phyloP scores from a whole-genome alignment of 2,329 filamentous ascomycete species.

The Sphaceloma murrayae region DNA sequence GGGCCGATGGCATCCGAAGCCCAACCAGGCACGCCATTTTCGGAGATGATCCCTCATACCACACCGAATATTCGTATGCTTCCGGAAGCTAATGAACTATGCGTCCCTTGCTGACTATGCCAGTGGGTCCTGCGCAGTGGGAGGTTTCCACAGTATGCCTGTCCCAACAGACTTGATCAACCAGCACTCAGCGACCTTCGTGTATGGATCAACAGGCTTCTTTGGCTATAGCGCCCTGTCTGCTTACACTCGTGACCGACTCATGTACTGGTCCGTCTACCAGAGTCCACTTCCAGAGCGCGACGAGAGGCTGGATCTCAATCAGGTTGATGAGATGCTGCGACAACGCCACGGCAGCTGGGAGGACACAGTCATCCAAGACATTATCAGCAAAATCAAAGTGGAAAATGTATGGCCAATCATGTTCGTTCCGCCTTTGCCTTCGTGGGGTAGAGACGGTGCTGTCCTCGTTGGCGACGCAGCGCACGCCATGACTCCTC shows the following conservation, averaged over 20 bases:
- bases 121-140: conserved; percentile 30
- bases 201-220: conserved; percentile 41
- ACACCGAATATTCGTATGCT: conserved; percentile 21
- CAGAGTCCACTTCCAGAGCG: conserved; percentile 9
- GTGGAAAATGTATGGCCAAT: conserved; percentile 23
- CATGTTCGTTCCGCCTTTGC: conserved; percentile 30
- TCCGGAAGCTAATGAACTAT: not conserved
- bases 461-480: conserved; percentile 49
- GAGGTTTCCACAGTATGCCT: conserved; percentile 35
- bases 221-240: conserved; percentile 37
- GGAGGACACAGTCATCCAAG: conserved; percentile 34
- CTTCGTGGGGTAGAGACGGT: conserved; percentile 37
- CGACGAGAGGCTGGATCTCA: conserved; percentile 6
- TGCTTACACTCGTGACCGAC: conserved; percentile 6
- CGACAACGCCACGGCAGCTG: conserved; percentile 36
- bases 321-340: conserved; percentile 30
- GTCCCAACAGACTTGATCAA: conserved; percentile 26
- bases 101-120: not conserved
- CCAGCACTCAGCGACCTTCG: conserved; percentile 33
- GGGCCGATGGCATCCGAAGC: conserved; percentile 23
- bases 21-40: conserved; percentile 28
- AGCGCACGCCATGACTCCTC: conserved; percentile 47
- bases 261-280: conserved; percentile 19
- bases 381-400: conserved; percentile 33
- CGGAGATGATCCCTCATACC: conserved; percentile 26